Evolutionary conservation across 495 filamentous ascomycete species (phyloP).

Genomic region (Penicillium goetzii): DNA sequence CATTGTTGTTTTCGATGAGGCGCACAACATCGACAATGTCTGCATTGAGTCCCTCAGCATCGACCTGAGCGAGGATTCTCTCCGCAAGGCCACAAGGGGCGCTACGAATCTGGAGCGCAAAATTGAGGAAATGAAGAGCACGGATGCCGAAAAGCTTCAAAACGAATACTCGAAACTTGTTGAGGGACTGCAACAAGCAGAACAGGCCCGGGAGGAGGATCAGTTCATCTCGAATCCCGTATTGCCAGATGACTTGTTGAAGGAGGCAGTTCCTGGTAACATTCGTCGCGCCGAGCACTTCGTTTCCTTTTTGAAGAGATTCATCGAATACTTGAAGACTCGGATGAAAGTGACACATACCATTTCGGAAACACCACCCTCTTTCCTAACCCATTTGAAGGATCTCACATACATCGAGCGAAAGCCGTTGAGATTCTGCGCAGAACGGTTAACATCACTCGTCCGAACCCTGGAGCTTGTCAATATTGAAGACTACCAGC

Average conservation of each 20-base stretch:
- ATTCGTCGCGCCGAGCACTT: conserved; percentile 97
- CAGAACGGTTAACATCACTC: conserved; percentile 91
- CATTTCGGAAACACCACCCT: conserved; percentile 93
- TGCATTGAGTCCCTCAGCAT: conserved; percentile 98
- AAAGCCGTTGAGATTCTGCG: conserved; percentile 94
- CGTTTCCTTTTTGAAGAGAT: conserved; percentile 89
- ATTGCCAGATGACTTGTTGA: conserved; percentile 41
- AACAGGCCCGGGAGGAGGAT: conserved; percentile 88
- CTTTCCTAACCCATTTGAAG: conserved; percentile 90
- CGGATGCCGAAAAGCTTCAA: conserved; percentile 89
- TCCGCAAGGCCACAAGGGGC: conserved; percentile 85
- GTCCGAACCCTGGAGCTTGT: conserved; percentile 95
- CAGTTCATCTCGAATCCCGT: conserved; percentile 93
- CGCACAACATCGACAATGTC: conserved; percentile 99
- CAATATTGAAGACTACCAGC: conserved; percentile 96
- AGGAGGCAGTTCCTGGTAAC: conserved; percentile 96
- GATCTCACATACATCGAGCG: conserved; percentile 97
- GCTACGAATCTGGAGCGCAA: conserved; percentile 87
- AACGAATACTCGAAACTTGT: conserved; percentile 96
- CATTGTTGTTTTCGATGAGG: conserved; percentile 98
- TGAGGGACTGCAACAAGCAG: conserved; percentile 84
- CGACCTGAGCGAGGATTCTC: conserved; percentile 91
- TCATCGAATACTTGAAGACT: conserved; percentile 97
- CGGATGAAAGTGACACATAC: conserved; percentile 98
- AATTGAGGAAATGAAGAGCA: conserved; percentile 89